phyloP scores from a whole-genome alignment of 2,329 filamentous ascomycete genomes.

The Hypoxylon sp. region DNA sequence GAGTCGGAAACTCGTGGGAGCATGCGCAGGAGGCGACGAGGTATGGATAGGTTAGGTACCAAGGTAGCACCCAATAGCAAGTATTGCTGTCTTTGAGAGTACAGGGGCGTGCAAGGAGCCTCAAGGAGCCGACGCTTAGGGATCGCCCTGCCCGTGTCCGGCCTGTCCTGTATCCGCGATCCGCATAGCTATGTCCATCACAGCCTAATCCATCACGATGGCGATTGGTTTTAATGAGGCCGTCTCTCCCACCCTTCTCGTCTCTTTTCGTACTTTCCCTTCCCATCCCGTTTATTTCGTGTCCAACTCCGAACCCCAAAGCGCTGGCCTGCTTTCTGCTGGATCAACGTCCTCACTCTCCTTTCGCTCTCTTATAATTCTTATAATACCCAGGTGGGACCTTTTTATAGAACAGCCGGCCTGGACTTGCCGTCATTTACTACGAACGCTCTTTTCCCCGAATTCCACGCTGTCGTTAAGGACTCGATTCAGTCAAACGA shows the following conservation, averaged over 20 bases:
- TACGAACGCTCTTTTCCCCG: constrained; percentile 34
- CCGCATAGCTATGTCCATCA: constrained; percentile 36
- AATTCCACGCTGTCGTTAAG: constrained; percentile 33
- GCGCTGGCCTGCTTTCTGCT: constrained; percentile 60
- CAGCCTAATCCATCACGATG: constrained; percentile 26
- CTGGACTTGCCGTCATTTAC: constrained; percentile 49
- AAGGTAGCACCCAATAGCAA: background rate
- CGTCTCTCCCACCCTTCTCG: constrained; percentile 41
- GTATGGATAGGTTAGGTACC: no score
- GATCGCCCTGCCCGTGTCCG: constrained; percentile 40
- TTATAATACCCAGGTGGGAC: constrained; percentile 47
- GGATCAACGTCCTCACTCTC: constrained; percentile 49
- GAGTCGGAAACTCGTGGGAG: constrained; percentile 35
- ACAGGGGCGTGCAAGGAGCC: constrained; percentile 37
- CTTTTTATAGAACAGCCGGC: constrained; percentile 50
- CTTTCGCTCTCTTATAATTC: constrained; percentile 44
- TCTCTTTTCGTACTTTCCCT: constrained; percentile 41
- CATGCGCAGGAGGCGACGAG: constrained; percentile 16
- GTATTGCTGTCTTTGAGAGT: constrained; percentile 9
- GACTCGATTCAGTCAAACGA: constrained; percentile 27
- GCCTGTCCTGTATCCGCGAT: constrained; percentile 45
- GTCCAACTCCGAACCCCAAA: constrained; percentile 49
- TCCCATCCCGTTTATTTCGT: constrained; percentile 46
- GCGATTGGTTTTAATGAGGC: constrained; percentile 41
- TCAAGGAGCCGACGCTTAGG: constrained; percentile 38